These are phyloP conservation scores for Zelonia costaricensis DNA, from an alignment of 208 protist genomes.

Conservation along the genomic window DNA sequence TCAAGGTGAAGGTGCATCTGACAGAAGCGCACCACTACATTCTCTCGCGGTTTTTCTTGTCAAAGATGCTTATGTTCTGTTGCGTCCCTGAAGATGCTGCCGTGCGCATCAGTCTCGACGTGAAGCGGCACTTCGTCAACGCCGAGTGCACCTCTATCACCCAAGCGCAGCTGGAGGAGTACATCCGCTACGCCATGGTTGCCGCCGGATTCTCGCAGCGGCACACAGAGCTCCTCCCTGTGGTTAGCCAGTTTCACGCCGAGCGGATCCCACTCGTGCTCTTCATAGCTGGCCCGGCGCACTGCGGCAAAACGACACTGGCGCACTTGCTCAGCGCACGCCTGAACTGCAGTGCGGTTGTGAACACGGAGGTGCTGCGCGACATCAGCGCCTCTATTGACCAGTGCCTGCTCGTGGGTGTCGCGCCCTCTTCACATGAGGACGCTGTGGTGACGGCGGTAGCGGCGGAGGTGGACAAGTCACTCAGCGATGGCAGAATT, in stretches of 20 bases:
- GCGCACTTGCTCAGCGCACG: constrained; percentile 38
- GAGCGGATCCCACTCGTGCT: constrained; percentile 55
- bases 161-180: constrained; percentile 42
- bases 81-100: constrained; percentile 42
- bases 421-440: background rate
- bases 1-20: constrained; percentile 64
- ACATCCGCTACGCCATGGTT: constrained; percentile 26
- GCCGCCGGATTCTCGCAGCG: constrained; percentile 34
- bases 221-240: constrained; percentile 33
- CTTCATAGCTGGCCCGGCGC: constrained; percentile 38
- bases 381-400: constrained; percentile 33
- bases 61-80: constrained; percentile 67
- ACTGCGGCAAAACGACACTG: constrained; percentile 51
- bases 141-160: constrained; percentile 36
- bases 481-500: constrained; percentile 41
- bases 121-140: constrained; percentile 65
- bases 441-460: constrained; percentile 12
- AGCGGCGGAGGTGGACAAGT: constrained; percentile 41
- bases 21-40: constrained; percentile 57
- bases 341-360: constrained; percentile 52
- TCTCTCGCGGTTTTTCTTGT: constrained; percentile 64
- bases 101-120: constrained; percentile 49
- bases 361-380: constrained; percentile 54
- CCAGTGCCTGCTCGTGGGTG: constrained; percentile 1
- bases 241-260: constrained; percentile 50